A percentile compares a stretch with the other conserved stretches of the same genome.
Evolutionary conservation across 768 basidiomycete genomes (phyloP).

Genomic region (Hirschioporus abietinus): DNA sequence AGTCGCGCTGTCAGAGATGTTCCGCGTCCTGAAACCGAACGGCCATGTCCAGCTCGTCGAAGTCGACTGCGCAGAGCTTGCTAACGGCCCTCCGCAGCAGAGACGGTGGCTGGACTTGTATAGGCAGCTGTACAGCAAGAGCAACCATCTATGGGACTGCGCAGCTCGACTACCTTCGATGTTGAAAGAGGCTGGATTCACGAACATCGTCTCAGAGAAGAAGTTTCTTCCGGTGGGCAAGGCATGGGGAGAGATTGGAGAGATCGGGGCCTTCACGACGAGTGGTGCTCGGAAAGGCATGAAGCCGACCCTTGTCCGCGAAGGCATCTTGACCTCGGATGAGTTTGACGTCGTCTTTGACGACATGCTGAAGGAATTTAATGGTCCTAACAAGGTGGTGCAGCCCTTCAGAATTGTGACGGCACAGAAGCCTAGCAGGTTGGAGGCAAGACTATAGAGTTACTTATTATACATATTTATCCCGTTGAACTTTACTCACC

Average conservation of each 20-base stretch:
- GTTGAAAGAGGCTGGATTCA: neutral
- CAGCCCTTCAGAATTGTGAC: neutral
- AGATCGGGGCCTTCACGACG: neutral
- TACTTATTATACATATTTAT: neutral
- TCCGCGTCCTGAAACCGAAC: constrained; percentile 26
- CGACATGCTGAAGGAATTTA: neutral
- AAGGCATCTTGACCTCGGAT: neutral
- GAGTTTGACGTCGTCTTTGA: neutral
- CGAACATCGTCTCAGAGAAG: neutral
- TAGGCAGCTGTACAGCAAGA: neutral
- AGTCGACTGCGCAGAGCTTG: neutral
- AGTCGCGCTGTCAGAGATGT: constrained; percentile 21
- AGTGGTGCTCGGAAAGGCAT: constrained; percentile 18
- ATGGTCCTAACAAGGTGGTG: neutral
- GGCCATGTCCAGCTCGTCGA: constrained; percentile 30
- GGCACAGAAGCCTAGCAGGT: neutral
- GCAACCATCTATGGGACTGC: neutral
- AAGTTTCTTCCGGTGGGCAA: neutral
- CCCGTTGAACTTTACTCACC: neutral
- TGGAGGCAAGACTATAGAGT: neutral
- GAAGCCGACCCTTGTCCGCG: constrained; percentile 10
- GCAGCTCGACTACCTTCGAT: neutral
- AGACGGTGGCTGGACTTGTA: neutral
- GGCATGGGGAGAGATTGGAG: neutral
- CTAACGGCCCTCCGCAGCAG: neutral